phyloP scores from a whole-genome alignment of 2,329 filamentous ascomycete genomes.

The Fusarium denticulatum region DNA sequence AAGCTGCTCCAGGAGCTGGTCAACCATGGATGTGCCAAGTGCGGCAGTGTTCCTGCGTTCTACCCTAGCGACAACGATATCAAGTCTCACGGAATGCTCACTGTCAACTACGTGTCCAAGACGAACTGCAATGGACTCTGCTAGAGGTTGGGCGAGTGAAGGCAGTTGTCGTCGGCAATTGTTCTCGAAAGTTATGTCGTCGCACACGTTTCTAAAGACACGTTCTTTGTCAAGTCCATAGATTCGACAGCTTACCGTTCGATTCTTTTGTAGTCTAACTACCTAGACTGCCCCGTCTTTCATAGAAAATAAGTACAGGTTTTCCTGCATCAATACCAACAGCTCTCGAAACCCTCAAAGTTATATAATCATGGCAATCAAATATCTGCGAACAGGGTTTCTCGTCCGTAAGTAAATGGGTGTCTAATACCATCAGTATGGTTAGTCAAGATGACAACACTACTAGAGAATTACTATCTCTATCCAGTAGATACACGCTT shows the following conservation, averaged over 20 bases:
- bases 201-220: not conserved
- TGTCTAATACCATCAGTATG: not conserved
- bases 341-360: not conserved
- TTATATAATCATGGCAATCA: accelerated
- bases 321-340: not conserved
- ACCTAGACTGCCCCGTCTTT: not conserved
- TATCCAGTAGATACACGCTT: not conserved
- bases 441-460: not conserved
- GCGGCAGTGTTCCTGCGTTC: not conserved
- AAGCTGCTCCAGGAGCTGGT: not conserved
- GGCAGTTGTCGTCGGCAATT: accelerated
- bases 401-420: accelerated
- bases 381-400: accelerated
- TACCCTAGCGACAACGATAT: not conserved
- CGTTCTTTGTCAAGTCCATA: not conserved
- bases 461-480: not conserved
- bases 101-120: not conserved
- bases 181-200: accelerated
- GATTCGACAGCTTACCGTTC: not conserved
- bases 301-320: accelerated
- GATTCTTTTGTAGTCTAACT: not conserved
- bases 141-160: not conserved
- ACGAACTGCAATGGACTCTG: not conserved
- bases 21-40: not conserved
- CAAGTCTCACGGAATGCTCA: not conserved